Evolutionary conservation across 2,329 filamentous ascomycete genomes (phyloP).

Genomic region (Clathrospora elynae): DNA sequence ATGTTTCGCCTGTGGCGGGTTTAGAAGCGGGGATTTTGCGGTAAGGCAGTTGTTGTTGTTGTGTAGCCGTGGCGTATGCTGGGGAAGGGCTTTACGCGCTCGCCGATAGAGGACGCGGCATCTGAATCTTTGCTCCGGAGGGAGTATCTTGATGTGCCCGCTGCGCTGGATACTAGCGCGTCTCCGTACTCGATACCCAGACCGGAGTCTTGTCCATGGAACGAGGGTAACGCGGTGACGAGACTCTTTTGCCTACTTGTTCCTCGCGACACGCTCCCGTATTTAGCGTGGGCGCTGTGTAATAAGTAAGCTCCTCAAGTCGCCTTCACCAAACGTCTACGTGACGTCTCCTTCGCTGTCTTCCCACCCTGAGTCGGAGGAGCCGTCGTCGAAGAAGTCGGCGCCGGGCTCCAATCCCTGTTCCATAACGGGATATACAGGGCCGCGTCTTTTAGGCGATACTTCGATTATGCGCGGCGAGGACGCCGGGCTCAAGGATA

Average conservation of each 20-base stretch:
- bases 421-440: constrained; percentile 33
- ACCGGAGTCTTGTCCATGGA: constrained; percentile 16
- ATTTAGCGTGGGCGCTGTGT: constrained; percentile 1
- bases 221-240: constrained; percentile 23
- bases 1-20: constrained; percentile 28
- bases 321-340: constrained; percentile 15
- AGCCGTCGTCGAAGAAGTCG: constrained; percentile 39
- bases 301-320: constrained; percentile 11
- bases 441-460: constrained; percentile 24
- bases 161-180: neutral
- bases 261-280: constrained; percentile 8
- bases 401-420: constrained; percentile 22
- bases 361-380: constrained; percentile 33
- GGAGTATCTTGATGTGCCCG: constrained; percentile 26
- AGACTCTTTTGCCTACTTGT: constrained; percentile 18
- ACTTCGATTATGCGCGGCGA: constrained; percentile 36
- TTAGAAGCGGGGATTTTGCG: constrained; percentile 4
- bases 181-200: constrained; percentile 1
- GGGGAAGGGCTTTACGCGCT: constrained; percentile 12
- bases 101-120: constrained; percentile 5
- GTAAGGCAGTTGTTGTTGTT: neutral
- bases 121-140: constrained; percentile 19
- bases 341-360: constrained; percentile 27
- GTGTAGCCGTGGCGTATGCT: neutral
- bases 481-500: constrained; percentile 39